Base-by-base conservation (phyloP, 2,329 filamentous ascomycete genomes). In the Stachybotrys elegans region DNA sequence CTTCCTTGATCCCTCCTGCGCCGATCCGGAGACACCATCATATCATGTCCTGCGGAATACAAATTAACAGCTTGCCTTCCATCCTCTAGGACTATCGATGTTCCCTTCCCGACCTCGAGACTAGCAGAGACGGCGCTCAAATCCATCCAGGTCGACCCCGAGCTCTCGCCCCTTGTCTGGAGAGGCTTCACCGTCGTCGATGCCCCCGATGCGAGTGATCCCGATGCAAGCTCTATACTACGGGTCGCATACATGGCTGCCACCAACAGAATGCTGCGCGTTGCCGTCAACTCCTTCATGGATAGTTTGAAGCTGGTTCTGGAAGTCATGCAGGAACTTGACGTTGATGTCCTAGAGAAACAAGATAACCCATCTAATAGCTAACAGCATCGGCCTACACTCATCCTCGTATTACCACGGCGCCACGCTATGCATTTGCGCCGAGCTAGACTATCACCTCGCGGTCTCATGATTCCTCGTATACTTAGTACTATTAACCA, bases 241-340 rank as follows among this genome's bases (percentile, higher is more conserved):
- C 74, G 77, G 48, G 85, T 88, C 9, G 78, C 85, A 48, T 97
- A 97, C 68, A 78, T 76, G 43, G 93, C 93, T 2, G 89, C 89
- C 0, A 97, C 93, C 17, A 95, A 96, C 62, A 84, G 93, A 54
- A 97, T 97, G 92, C 76, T 98, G 46, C 84, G 93, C 36, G 93
- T 98, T 3, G 88, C 92, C 4, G 91, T 96, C 45, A 97, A 97
- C 68, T 89, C 90, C 9, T 96, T 96, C 66, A 90, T 97, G 75
- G 92, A 97, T 57, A 94, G 86, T 54, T 65, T 96, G 44, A 81
- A 82, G 42, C 81, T 96, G 5, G 84, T 96, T 1, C 65, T 96
- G 34, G 87, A 90, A 43, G 86, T 95, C 14, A 95, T 96, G 86
- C 83, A 88, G 64, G 86, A 94, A 62, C 67, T 97, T 56, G 92